These are phyloP conservation scores for Lathyrus oleraceus DNA, from an alignment of 306 rosid species.

Conservation along the genomic window DNA sequence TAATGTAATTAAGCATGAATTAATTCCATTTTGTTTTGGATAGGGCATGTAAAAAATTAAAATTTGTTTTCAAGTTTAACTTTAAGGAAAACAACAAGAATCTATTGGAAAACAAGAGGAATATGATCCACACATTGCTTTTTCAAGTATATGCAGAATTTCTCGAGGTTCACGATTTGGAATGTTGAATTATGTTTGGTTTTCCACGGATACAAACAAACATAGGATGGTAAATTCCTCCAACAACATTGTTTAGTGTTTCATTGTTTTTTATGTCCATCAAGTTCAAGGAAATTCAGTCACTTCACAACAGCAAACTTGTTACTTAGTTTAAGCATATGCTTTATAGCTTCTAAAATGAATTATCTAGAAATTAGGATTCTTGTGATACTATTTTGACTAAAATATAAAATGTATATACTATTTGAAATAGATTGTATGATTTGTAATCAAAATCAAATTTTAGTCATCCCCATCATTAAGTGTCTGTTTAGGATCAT, in stretches of 20 bases:
- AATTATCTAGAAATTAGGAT: not conserved
- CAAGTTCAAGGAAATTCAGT: not conserved
- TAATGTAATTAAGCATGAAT: constrained; percentile 5
- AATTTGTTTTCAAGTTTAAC: constrained; percentile 9
- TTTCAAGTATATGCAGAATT: not conserved
- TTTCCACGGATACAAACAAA: constrained; percentile 7
- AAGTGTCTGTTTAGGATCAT: not conserved
- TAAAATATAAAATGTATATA: not conserved
- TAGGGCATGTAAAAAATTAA: not conserved
- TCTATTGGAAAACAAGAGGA: not conserved
- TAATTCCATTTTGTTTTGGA: not conserved
- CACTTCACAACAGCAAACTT: constrained; percentile 4
- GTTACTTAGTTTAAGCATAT: constrained; percentile 32
- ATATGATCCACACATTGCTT: not conserved
- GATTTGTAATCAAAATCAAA: not conserved
- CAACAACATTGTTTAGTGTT: constrained; percentile 6
- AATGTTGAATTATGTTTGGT: constrained; percentile 4
- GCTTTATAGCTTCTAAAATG: constrained; percentile 2
- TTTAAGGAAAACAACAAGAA: constrained; percentile 21
- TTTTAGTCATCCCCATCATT: not conserved
- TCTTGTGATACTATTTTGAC: not conserved
- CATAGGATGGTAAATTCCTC: not conserved
- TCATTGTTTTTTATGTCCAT: constrained; percentile 18
- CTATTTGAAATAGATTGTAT: not conserved
- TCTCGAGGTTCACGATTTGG: constrained; percentile 27